phyloP scores from a whole-genome alignment of 78 protist species.

The Pelomyxa schiedti region DNA sequence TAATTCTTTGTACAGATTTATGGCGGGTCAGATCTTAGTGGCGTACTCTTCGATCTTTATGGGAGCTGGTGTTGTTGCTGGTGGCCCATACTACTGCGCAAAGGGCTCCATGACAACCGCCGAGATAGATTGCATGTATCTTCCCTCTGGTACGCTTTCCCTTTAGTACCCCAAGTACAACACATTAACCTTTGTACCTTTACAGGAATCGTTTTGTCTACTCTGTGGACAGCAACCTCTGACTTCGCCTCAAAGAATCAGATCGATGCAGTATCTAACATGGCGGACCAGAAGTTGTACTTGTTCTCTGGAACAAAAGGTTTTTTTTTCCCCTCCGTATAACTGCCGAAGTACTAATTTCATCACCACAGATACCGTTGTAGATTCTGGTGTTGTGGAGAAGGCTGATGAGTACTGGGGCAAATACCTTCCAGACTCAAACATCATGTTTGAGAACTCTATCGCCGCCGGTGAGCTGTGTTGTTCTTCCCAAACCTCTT shows the following conservation, averaged over 20 bases:
- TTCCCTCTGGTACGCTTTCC: no score
- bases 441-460: background rate
- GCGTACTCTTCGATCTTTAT: slow-evolving; percentile 1
- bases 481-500: background rate
- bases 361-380: background rate
- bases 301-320: slow-evolving; percentile 3
- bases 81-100: slow-evolving; percentile 35
- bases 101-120: background rate
- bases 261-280: background rate
- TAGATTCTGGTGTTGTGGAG: background rate
- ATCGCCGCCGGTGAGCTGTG: no score
- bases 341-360: no score
- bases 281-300: background rate
- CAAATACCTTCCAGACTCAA: background rate
- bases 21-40: slow-evolving; percentile 32
- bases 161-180: no score
- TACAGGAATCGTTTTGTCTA: background rate
- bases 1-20: no score
- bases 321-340: no score
- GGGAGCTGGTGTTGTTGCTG: slow-evolving; percentile 33
- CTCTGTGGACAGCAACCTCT: background rate
- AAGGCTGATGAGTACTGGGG: background rate
- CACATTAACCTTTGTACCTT: no score
- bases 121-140: background rate
- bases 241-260: background rate